A percentile compares a stretch with the other conserved stretches of the same genome.
Conservation (phyloP, 352 stramenopile species). For the Globisporangium nodosum region DNA sequence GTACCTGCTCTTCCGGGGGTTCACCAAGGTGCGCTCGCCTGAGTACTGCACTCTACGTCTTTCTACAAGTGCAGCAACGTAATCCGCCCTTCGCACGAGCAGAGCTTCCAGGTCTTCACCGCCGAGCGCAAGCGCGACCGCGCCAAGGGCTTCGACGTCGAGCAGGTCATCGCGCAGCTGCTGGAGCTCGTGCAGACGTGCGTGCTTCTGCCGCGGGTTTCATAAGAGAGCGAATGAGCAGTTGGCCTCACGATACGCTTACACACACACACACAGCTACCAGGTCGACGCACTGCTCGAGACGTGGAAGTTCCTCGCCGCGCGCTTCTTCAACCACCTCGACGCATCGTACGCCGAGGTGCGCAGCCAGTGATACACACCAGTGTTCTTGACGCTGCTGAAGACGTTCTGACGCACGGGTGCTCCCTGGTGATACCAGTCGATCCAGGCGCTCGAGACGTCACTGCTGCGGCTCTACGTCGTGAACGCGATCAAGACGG, state of each 20-base stretch:
- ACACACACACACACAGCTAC: conserved; percentile 27
- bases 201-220: neutral
- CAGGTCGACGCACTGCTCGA: conserved; percentile 73
- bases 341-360: conserved; percentile 67
- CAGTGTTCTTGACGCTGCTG: neutral
- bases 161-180: conserved; percentile 69
- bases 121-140: conserved; percentile 71
- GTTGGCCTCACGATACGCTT: neutral
- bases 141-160: conserved; percentile 67
- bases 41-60: too few relatives aligned
- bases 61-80: conserved; percentile 19
- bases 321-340: conserved; percentile 75
- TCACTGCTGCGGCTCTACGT: conserved; percentile 70
- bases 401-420: neutral
- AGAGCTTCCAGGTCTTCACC: conserved; percentile 77
- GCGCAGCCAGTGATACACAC: neutral
- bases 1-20: conserved; percentile 82
- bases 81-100: neutral
- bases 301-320: conserved; percentile 74
- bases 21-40: conserved; percentile 47
- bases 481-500: conserved; percentile 68
- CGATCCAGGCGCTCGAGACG: conserved; percentile 56
- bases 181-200: conserved; percentile 56
- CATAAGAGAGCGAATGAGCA: too few relatives aligned
- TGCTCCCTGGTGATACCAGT: conserved; percentile 22